A percentile compares a stretch with the other conserved stretches of the same genome.
These are phyloP conservation scores for Hirsutella rhossiliensis DNA, from an alignment of 2,329 filamentous ascomycete genomes.

Conservation along the genomic window DNA sequence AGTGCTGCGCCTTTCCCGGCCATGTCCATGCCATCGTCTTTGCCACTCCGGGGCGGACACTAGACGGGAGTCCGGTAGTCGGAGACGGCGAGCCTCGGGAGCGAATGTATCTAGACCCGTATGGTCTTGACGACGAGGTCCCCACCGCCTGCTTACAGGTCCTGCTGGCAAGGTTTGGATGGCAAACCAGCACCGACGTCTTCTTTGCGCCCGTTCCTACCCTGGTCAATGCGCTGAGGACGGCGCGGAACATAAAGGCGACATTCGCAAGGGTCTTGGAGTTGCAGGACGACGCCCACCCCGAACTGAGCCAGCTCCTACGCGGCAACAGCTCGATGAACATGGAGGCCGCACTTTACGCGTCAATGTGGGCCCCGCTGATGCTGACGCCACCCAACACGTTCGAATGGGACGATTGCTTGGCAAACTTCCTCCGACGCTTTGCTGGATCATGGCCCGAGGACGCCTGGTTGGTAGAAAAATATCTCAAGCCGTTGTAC, in stretches of 20 bases:
- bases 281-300: conserved; percentile 13
- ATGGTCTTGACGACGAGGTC: conserved; percentile 57
- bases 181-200: conserved; percentile 26
- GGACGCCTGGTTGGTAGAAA: conserved; percentile 60
- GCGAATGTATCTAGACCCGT: conserved; percentile 76
- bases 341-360: conserved; percentile 51
- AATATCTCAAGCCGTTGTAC: conserved; percentile 51
- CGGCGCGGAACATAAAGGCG: conserved; percentile 64
- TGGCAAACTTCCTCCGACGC: conserved; percentile 50
- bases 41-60: conserved; percentile 43
- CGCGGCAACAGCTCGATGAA: conserved; percentile 27
- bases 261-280: conserved; percentile 34
- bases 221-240: conserved; percentile 59
- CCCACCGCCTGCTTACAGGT: conserved; percentile 43
- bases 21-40: conserved; percentile 76
- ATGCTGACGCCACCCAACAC: conserved; percentile 37
- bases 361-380: conserved; percentile 59
- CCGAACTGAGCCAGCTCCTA: conserved; percentile 20
- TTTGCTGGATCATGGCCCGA: conserved; percentile 33
- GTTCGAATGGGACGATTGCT: conserved; percentile 44
- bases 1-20: conserved; percentile 69
- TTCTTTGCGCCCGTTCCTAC: conserved; percentile 55
- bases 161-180: conserved; percentile 40
- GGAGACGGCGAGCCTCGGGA: conserved; percentile 23
- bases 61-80: conserved; percentile 37